Percentiles rank a stretch among this genome's conserved stretches.
phyloP scores from a whole-genome alignment of 228 moss, liverwort and hornwort species.

The Sphagnum magellanicum region DNA sequence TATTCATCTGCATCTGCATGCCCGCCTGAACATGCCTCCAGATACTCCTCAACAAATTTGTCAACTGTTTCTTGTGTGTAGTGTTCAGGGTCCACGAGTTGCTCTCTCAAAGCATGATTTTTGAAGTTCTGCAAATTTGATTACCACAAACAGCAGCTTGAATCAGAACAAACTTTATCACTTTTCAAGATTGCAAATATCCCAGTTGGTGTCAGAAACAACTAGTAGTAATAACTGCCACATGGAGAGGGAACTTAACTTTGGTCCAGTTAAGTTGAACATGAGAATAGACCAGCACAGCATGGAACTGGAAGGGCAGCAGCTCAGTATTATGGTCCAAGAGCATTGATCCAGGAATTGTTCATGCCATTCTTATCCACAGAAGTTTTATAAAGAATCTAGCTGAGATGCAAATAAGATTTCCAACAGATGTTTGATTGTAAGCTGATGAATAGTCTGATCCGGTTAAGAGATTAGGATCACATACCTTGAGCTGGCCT shows the following conservation, averaged over 20 bases:
- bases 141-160: not conserved
- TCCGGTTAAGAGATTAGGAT: not conserved
- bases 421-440: too few species aligned
- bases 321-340: too few species aligned
- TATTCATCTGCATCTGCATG: not conserved
- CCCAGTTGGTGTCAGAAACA: not conserved
- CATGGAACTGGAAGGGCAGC: too few species aligned
- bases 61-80: conserved; percentile 23
- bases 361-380: too few species aligned
- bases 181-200: not conserved
- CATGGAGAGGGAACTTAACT: too few species aligned
- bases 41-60: conserved; percentile 6
- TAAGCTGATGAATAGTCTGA: too few species aligned
- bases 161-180: not conserved
- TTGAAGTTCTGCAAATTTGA: conserved; percentile 11
- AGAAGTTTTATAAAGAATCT: too few species aligned
- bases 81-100: not conserved
- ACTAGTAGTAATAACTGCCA: not conserved
- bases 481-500: conserved; percentile 15
- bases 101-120: conserved; percentile 12
- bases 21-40: conserved; percentile 15
- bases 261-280: too few species aligned
- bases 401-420: too few species aligned
- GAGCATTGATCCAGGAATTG: too few species aligned
- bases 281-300: too few species aligned